Percentiles rank a stretch among this genome's conserved stretches.
phyloP scores from a whole-genome alignment of 192 early-diverging fungal species.

The Allomyces javanicus region DNA sequence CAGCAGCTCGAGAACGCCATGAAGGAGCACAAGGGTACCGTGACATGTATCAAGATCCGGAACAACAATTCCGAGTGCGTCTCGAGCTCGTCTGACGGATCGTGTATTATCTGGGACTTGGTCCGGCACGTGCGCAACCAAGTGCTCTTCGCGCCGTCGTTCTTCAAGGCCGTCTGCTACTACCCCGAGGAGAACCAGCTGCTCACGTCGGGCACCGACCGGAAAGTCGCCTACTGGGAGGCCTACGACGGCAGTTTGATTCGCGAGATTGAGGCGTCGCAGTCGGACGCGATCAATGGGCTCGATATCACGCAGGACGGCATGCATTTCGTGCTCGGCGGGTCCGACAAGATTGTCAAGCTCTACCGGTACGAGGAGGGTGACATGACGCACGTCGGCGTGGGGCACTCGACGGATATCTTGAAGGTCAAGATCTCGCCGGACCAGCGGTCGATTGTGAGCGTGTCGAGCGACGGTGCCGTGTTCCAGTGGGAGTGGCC shows the following conservation, averaged over 20 bases:
- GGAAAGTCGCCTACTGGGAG: slow-evolving; percentile 45
- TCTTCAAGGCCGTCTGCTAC: slow-evolving; percentile 34
- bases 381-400: slow-evolving; percentile 23
- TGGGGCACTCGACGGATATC: slow-evolving; percentile 40
- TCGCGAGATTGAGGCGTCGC: slow-evolving; percentile 33
- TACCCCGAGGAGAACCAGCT: slow-evolving; percentile 37
- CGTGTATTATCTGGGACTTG: slow-evolving; percentile 38
- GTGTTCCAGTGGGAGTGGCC: slow-evolving; percentile 22
- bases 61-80: slow-evolving; percentile 38
- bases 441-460: slow-evolving; percentile 21
- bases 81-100: slow-evolving; percentile 27
- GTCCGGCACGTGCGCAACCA: slow-evolving; percentile 39
- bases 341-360: slow-evolving; percentile 38
- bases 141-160: slow-evolving; percentile 34
- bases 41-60: slow-evolving; percentile 37
- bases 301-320: slow-evolving; percentile 31
- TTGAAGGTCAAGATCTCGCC: slow-evolving; percentile 35
- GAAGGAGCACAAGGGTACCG: slow-evolving; percentile 43
- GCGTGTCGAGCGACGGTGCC: slow-evolving; percentile 30
- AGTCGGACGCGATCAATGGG: slow-evolving; percentile 37
- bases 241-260: slow-evolving; percentile 37
- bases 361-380: slow-evolving; percentile 41
- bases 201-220: slow-evolving; percentile 32
- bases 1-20: slow-evolving; percentile 27
- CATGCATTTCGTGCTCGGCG: slow-evolving; percentile 31